phyloP scores from a whole-genome alignment of 1,284 basidiomycete species.

The Phenoliferia sp. region DNA sequence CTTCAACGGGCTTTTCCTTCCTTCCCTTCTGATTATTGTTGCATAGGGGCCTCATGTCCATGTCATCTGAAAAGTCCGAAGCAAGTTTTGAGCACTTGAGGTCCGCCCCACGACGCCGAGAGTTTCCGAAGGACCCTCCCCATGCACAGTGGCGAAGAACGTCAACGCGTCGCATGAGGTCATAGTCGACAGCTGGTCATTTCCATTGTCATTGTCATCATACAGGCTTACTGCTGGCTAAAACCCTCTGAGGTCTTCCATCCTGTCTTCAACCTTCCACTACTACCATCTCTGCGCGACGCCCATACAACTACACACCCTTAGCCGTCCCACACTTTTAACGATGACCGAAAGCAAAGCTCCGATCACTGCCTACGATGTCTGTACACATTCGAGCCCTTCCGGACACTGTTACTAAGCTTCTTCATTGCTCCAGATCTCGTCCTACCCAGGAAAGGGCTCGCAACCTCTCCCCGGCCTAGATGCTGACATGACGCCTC shows the following conservation, averaged over 20 bases:
- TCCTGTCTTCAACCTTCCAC: not conserved
- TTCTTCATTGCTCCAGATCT: not conserved
- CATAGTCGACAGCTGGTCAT: not conserved
- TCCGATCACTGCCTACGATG: not conserved
- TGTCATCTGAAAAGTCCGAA: no score
- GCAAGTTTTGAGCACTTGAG: no score
- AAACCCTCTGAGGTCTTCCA: not conserved
- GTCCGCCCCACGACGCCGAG: no score
- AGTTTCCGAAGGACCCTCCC: no score
- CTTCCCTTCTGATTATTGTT: no score
- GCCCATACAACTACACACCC: not conserved
- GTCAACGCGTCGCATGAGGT: not conserved
- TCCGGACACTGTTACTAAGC: not conserved
- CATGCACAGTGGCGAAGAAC: no score
- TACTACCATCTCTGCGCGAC: not conserved
- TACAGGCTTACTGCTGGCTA: not conserved
- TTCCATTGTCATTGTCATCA: not conserved
- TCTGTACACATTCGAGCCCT: not conserved
- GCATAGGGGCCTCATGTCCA: no score
- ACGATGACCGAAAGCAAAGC: not conserved
- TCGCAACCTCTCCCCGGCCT: not conserved
- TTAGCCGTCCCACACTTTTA: not conserved
- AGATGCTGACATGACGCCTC: slow-evolving; percentile 37
- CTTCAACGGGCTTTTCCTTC: no score
- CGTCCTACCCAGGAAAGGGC: not conserved